Evolutionary conservation across 2,329 filamentous ascomycete genomes (phyloP), one percentile per base, ranked within the genome.

Genomic region (Fusarium concolor): DNA sequence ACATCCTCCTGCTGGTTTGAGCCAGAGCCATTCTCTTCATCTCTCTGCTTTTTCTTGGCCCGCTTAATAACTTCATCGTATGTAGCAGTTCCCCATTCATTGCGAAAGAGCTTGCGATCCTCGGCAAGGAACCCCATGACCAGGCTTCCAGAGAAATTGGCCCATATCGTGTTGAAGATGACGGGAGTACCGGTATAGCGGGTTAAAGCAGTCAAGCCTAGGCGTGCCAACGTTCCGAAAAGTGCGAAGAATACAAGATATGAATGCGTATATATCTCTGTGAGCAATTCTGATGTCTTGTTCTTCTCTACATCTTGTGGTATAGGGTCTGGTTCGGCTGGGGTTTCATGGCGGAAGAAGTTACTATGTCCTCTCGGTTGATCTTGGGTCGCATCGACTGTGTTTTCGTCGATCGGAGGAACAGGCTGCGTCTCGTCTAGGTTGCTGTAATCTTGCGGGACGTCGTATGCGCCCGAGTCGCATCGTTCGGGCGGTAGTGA

Each of bases 231-330:
- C 0, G 94, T 96, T 35, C 95, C 95, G 38, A 95, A 79, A 18
- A 97, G 85, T 18, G 94, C 89, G 79, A 97, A 97, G 75, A 97
- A 85, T 60, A 96, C 84, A 24, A 97, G 87, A 78, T 97, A 93
- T 1, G 92, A 94, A 62, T 94, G 76, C 3, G 90, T 94, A 79
- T 94, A 92, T 62, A 91, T 70, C 72, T 88, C 80, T 2, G 87
- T 90, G 10, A 82, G 82, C 28, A 82, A 74, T 57, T 78, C 81
- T 2, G 89, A 89, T 24, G 85, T 77, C 3, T 56, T 62, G 18
- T 66, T 41, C 28, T 58, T 47, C 26, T 50, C 26, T 26, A 42
- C 64, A 17, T 67, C 62, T 33, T 57, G 70, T 28, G 62, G 17
- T 37, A 55, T 26, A 26, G 52, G 28, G 22, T 67, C 57, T n/a